Conservation (phyloP, 2,329 filamentous ascomycete species). For the Fusarium tupiense region DNA sequence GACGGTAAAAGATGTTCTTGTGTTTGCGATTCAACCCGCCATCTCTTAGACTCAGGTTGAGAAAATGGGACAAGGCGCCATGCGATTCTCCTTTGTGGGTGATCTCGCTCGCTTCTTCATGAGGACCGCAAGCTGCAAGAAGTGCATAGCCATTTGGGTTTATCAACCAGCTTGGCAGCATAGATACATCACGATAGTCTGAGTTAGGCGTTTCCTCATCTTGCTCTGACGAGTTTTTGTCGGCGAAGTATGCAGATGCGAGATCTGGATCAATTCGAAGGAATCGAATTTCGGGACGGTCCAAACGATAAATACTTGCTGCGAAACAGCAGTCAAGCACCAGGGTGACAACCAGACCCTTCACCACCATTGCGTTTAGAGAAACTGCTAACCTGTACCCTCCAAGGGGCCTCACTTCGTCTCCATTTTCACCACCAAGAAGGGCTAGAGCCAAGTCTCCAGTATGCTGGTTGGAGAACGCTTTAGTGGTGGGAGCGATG, state of each 20-base stretch:
- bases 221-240: neutral
- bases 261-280: neutral
- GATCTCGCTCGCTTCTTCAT: slow-evolving; percentile 6
- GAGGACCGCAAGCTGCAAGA: slow-evolving; percentile 13
- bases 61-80: neutral
- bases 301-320: slow-evolving; percentile 8
- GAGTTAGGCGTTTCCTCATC: neutral
- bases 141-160: slow-evolving; percentile 18
- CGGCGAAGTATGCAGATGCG: neutral
- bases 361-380: slow-evolving; percentile 8
- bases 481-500: neutral
- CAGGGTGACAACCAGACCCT: slow-evolving; percentile 16
- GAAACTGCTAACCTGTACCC: neutral
- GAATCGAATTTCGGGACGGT: neutral
- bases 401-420: neutral
- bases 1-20: neutral
- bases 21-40: neutral
- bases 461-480: neutral
- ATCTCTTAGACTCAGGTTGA: neutral
- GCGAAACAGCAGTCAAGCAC: slow-evolving; percentile 36
- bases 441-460: slow-evolving; percentile 19
- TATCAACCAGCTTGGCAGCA: slow-evolving; percentile 11
- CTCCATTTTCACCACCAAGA: neutral
- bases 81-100: neutral
- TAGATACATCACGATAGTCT: neutral